Evolutionary conservation across 1,284 basidiomycete genomes (phyloP), one percentile per base, ranked within the genome.

Genomic region (Quambalaria eucalypti): DNA sequence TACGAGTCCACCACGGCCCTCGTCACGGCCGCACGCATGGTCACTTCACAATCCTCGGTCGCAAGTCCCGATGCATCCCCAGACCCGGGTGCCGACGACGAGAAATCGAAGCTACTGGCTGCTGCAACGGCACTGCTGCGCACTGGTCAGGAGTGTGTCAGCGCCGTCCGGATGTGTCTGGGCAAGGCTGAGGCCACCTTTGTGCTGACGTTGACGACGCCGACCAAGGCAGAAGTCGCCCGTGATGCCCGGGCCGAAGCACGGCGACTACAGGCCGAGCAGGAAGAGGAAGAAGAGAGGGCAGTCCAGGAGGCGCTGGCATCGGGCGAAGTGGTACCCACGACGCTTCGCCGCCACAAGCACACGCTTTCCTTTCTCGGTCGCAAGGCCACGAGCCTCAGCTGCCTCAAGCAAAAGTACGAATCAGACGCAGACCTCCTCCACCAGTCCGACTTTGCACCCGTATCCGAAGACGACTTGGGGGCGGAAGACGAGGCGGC

Each of bases 1-100:
- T 96, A 91, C 76, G 84, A 83, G 55, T 85, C 89, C 21, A 91
- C 90, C 1, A 87, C 84, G 52, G 81, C 82, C n/a, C 81, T 98
- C 42, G 90, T 92, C 47, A 87, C 93, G 61, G 85, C 88, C 2
- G 88, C 93, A 21, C 84, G 81, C 51, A 62, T 77, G 6, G 77
- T 81, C n/a, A 80, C 88, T 16, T 77, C 79, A 5, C 59, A 61
- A 1, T 58, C 56, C 5, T 61, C 57, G 26, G 76, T 81, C 30
- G 77, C 80, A 5, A 76, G 46, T 5, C 54, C 50, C 16, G 64
- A 80, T 19, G 79, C 78, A 23, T 12, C 8, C n/a, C 19, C 50
- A 9, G n/a, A 23, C 4, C 3, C 33, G 10, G 56, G 56, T 2
- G 85, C 87, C 69, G 85, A 89, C 48, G 85, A 87, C 70, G 90